These are phyloP conservation scores for Allantophomopsis cytisporea DNA, from an alignment of 2,329 filamentous ascomycete genomes.

Conservation along the genomic window DNA sequence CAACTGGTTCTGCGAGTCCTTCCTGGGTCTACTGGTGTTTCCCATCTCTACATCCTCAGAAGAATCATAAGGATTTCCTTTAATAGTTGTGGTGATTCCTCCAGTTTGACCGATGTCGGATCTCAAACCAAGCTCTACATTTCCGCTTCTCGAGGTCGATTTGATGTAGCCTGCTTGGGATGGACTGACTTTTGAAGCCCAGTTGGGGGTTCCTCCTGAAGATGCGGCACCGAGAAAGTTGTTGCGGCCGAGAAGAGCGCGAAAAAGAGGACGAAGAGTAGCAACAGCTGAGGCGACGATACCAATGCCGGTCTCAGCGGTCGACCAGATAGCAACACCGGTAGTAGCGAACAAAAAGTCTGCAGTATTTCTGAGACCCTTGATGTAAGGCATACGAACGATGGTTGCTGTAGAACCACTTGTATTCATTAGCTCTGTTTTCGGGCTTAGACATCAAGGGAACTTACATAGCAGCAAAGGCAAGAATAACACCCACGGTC, in stretches of 20 bases:
- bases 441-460: constrained; percentile 1
- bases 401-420: constrained; percentile 15
- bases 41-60: background rate
- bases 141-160: background rate
- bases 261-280: constrained; percentile 13
- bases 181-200: background rate
- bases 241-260: constrained; percentile 5
- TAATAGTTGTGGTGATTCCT: background rate
- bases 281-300: constrained; percentile 10
- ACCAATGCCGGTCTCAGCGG: constrained; percentile 11
- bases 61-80: background rate
- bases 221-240: background rate
- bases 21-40: background rate
- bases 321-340: constrained; percentile 12
- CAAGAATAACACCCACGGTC: constrained; percentile 29
- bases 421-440: background rate
- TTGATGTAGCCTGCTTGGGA: background rate
- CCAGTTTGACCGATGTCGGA: background rate
- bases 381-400: constrained; percentile 13
- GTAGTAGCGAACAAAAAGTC: constrained; percentile 14
- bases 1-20: background rate
- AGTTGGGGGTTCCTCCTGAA: background rate
- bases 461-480: constrained; percentile 33
- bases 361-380: constrained; percentile 5
- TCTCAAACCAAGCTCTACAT: background rate